These are phyloP conservation scores for Blastocladiella emersonii DNA, from an alignment of 371 early-diverging fungal genomes.

Conservation along the genomic window DNA sequence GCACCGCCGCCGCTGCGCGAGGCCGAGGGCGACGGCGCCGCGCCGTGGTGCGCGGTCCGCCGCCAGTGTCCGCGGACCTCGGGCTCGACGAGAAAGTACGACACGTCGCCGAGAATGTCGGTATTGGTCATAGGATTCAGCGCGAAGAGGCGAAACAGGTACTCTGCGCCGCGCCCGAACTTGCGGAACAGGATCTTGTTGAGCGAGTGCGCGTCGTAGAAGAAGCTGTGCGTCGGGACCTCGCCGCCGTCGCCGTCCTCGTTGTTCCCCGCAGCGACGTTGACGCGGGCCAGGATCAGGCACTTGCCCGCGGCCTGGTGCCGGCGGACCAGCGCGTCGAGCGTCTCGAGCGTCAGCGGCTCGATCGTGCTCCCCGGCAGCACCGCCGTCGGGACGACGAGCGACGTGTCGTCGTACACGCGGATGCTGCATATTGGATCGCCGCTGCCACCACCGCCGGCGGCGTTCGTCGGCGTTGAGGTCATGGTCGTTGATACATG, in stretches of 20 bases:
- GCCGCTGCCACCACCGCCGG: too few species aligned
- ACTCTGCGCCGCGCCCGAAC: background rate
- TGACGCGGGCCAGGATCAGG: background rate
- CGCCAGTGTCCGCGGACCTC: background rate
- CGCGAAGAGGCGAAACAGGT: constrained; percentile 4
- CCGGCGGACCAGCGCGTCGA: background rate
- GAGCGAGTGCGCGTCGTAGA: background rate
- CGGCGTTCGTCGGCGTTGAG: too few species aligned
- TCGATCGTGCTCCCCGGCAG: background rate
- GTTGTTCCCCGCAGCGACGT: too few species aligned
- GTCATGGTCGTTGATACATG: too few species aligned
- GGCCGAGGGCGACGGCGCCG: too few species aligned
- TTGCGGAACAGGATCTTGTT: constrained; percentile 1
- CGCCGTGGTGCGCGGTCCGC: too few species aligned
- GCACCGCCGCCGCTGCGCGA: too few species aligned
- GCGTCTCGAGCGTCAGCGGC: constrained; percentile 1
- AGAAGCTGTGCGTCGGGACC: background rate
- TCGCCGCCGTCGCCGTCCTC: background rate
- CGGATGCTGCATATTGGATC: too few species aligned
- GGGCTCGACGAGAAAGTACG: background rate
- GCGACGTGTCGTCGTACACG: too few species aligned
- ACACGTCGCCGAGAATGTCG: constrained; percentile 1
- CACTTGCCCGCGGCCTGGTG: background rate
- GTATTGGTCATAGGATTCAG: constrained; percentile 5
- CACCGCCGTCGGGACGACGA: too few species aligned